phyloP scores from a whole-genome alignment of 2,329 filamentous ascomycete species.

The Curvularia verruculosa region DNA sequence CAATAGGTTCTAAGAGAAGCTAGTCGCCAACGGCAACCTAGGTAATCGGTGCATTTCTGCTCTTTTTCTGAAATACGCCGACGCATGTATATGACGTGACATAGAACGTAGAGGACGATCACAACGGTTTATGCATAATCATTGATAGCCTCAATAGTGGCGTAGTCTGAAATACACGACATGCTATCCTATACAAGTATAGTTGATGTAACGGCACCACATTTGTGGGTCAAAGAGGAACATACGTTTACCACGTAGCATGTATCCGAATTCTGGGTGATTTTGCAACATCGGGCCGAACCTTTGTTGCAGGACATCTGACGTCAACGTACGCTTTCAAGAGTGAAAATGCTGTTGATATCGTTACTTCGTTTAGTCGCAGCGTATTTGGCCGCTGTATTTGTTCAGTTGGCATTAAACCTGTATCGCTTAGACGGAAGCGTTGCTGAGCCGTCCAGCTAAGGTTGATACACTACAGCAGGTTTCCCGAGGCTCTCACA shows the following conservation, averaged over 20 bases:
- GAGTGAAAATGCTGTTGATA: not conserved
- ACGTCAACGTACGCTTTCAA: slow-evolving; percentile 1
- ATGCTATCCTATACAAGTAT: not conserved
- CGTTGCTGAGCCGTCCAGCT: not conserved
- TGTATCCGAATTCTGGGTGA: slow-evolving; percentile 2
- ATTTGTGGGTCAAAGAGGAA: not conserved
- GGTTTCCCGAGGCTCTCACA: not conserved
- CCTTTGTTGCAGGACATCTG: slow-evolving; percentile 4
- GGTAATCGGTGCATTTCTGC: slow-evolving; percentile 8
- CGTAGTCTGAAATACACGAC: not conserved
- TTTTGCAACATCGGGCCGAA: slow-evolving; percentile 9
- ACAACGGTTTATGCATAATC: not conserved
- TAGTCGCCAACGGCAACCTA: not conserved
- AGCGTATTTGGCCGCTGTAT: not conserved
- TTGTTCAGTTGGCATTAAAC: not conserved
- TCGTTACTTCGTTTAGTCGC: slow-evolving; percentile 3
- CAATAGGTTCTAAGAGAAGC: not conserved
- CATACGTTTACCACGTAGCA: not conserved
- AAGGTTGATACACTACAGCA: not conserved
- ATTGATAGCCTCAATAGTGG: not conserved
- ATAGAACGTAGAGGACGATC: not conserved
- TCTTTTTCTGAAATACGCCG: not conserved
- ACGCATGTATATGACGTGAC: slow-evolving; percentile 5
- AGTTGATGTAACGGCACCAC: not conserved
- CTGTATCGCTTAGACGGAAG: not conserved